Conservation (phyloP, 148 eudicot genomes). For the Amaranthus cruentus region DNA sequence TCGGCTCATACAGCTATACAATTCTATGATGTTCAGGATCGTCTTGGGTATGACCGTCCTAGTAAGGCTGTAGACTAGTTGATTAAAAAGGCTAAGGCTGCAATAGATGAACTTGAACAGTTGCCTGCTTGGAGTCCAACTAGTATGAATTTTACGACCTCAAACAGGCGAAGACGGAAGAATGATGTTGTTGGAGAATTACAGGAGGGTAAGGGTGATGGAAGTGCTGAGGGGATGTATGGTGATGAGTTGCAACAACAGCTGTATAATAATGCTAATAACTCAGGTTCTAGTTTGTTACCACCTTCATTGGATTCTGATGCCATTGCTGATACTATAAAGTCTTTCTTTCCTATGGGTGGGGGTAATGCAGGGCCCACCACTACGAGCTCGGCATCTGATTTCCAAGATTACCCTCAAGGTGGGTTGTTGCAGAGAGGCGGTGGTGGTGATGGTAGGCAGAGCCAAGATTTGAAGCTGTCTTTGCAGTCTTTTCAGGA, state of each 20-base stretch:
- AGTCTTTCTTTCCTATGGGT: constrained; percentile 81
- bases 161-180: constrained; percentile 22
- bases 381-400: constrained; percentile 27
- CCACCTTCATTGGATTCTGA: constrained; percentile 79
- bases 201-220: neutral
- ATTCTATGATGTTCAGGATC: constrained; percentile 84
- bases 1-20: constrained; percentile 89
- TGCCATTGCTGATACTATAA: constrained; percentile 70
- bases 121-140: constrained; percentile 84
- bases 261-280: constrained; percentile 8
- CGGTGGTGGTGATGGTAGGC: constrained; percentile 30
- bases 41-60: constrained; percentile 82
- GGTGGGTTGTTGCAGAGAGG: constrained; percentile 19
- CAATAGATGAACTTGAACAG: constrained; percentile 80
- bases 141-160: constrained; percentile 11
- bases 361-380: constrained; percentile 16
- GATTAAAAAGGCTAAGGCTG: constrained; percentile 68
- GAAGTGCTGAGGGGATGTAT: constrained; percentile 18
- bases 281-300: constrained; percentile 34
- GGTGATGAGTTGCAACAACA: constrained; percentile 14
- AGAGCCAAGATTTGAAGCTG: constrained; percentile 80
- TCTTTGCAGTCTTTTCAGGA: constrained; percentile 87
- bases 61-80: constrained; percentile 95
- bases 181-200: constrained; percentile 11
- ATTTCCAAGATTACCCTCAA: constrained; percentile 44